Base-by-base conservation (phyloP, 2,329 filamentous ascomycete genomes). In the Alternaria sp. region DNA sequence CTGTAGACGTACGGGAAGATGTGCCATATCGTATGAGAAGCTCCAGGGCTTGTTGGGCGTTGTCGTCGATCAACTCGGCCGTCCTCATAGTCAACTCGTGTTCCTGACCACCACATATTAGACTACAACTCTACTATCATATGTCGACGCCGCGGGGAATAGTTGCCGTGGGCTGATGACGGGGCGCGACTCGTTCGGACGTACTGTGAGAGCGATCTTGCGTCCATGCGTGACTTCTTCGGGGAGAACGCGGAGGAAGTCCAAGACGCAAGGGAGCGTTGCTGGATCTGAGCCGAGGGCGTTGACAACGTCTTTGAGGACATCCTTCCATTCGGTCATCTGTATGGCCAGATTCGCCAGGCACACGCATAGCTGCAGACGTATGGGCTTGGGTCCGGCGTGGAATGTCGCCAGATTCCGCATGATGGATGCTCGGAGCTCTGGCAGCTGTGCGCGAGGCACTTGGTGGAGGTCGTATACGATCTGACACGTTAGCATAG, bases 161-260 rank as follows among this genome's bases (percentile, higher is more conserved):
- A 41, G 15, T 65, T 80, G 79, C 77, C 80, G 75, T 75, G 55
- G 60, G 77, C 76, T 76, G 76, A 72, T 75, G 74, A 72, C 78
- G 70, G 71, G 66, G 71, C 70, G 73, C 74, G 72, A 67, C 56
- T 81, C 80, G 80, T 85, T 85, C 91, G 89, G 87, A 95, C 93
- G 85, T 96, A 97, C 94, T 89, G 93, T 94, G 84, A 99, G 88
- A 87, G 94, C 97, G 87, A 99, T 97, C 86, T 98, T 99, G 84
- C 96, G 93, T 84, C 96, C 96, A 87, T 99, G 95, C 73, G 93
- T 98, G 78, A 99, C 96, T 87, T 99, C 96, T 86, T 99, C 96
- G 60, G 96, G 96, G 70, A 99, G 89, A 75, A 99, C 94, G 81
- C 93, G 94, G 70, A 99, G 87, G 81, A 99, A 99, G 81, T 99